Percentiles rank a stretch among this genome's conserved stretches.
phyloP scores from a whole-genome alignment of 352 stramenopile genomes.

The Phytophthora idaei region DNA sequence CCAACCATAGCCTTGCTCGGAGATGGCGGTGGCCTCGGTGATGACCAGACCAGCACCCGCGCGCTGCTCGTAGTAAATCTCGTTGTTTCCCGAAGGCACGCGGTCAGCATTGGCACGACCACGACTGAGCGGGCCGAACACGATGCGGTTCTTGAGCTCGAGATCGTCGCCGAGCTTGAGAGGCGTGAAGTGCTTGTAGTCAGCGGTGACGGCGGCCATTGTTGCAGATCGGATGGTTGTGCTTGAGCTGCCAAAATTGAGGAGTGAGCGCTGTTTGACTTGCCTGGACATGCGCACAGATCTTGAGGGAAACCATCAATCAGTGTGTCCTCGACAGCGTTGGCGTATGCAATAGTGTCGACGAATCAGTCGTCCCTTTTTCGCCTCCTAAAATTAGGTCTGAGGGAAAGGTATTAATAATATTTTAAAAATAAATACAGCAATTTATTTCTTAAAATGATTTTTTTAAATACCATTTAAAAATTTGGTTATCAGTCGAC shows the following conservation, averaged over 20 bases:
- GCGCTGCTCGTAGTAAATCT: slow-evolving; percentile 32
- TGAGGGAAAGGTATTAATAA: too few species aligned
- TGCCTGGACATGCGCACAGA: neutral
- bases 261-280: slow-evolving; percentile 9
- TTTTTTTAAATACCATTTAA: too few species aligned
- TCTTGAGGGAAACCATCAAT: neutral
- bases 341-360: neutral
- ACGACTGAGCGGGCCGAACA: slow-evolving; percentile 26
- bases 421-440: too few species aligned
- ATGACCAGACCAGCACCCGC: slow-evolving; percentile 28
- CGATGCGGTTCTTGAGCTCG: slow-evolving; percentile 32
- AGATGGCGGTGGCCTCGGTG: slow-evolving; percentile 20
- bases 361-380: neutral
- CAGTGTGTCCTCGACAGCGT: neutral
- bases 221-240: slow-evolving; percentile 2
- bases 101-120: slow-evolving; percentile 27
- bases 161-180: slow-evolving; percentile 41
- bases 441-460: too few species aligned
- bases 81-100: slow-evolving; percentile 26
- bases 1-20: slow-evolving; percentile 29
- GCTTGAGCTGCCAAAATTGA: slow-evolving; percentile 13
- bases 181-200: slow-evolving; percentile 48
- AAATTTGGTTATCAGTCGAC: too few species aligned
- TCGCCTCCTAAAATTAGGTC: too few species aligned
- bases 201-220: slow-evolving; percentile 23